Evolutionary conservation across 2,329 filamentous ascomycete species (phyloP).

Genomic region (Curvularia hawaiiensis): DNA sequence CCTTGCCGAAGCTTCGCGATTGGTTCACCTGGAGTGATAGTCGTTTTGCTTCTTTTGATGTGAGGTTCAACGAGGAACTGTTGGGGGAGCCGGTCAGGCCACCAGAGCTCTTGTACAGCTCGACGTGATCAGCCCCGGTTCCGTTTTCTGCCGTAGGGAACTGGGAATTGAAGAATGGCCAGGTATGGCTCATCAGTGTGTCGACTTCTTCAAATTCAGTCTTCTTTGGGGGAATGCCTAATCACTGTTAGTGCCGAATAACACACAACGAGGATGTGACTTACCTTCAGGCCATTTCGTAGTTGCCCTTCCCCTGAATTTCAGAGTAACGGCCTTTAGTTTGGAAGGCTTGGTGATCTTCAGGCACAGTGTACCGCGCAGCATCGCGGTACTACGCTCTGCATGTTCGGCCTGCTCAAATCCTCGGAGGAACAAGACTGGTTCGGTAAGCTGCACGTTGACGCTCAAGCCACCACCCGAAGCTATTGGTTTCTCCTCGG

Average conservation of each 20-base stretch:
- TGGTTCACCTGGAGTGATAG: constrained; percentile 81
- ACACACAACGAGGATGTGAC: not conserved
- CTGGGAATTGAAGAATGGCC: constrained; percentile 89
- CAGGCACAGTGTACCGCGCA: constrained; percentile 82
- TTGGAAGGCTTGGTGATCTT: constrained; percentile 89
- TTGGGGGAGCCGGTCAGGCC: constrained; percentile 53
- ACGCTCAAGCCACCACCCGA: constrained; percentile 76
- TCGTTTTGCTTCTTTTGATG: constrained; percentile 62
- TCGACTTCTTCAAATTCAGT: constrained; percentile 83
- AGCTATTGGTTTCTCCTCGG: constrained; percentile 72
- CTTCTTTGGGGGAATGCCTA: constrained; percentile 84
- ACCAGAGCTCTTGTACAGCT: constrained; percentile 56
- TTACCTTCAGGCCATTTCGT: constrained; percentile 94
- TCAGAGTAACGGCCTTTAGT: constrained; percentile 87
- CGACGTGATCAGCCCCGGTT: constrained; percentile 67
- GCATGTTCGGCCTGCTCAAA: constrained; percentile 73
- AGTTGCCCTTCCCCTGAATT: constrained; percentile 80
- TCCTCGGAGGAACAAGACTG: constrained; percentile 78
- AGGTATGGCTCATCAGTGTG: constrained; percentile 82
- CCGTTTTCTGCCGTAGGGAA: constrained; percentile 64
- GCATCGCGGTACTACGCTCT: constrained; percentile 74
- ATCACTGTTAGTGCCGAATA: constrained; percentile 11
- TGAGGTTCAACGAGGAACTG: constrained; percentile 52
- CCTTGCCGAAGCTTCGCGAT: constrained; percentile 83
- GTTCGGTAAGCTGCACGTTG: constrained; percentile 76